Conservation (phyloP, 1,284 basidiomycete genomes). For the Wallemia ichthyophaga region DNA sequence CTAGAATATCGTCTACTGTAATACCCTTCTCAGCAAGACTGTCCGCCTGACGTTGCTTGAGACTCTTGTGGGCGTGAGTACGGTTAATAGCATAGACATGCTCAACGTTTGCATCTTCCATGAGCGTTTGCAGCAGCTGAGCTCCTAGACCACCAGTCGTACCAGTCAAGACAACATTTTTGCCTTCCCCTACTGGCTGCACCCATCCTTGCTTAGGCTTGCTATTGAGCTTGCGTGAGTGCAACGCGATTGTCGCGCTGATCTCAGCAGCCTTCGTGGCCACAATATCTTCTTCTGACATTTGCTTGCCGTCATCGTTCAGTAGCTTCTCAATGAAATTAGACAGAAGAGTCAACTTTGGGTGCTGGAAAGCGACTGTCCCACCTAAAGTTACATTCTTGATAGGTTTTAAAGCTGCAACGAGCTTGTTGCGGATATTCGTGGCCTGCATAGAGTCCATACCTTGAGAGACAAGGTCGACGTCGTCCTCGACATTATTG, state of each 20-base stretch:
- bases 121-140: neutral
- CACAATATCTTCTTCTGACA: neutral
- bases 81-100: neutral
- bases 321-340: neutral
- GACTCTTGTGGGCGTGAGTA: neutral
- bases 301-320: neutral
- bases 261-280: neutral
- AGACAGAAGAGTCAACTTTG: conserved; percentile 1
- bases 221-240: neutral
- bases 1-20: neutral
- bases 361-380: conserved; percentile 2
- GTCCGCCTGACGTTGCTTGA: neutral
- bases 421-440: conserved; percentile 1
- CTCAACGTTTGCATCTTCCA: neutral
- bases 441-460: neutral
- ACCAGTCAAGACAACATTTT: neutral
- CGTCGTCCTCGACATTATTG: neutral
- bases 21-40: conserved; percentile 2
- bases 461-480: neutral
- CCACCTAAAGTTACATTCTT: neutral
- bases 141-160: neutral
- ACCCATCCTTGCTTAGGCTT: neutral
- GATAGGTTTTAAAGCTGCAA: neutral
- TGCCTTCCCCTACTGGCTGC: neutral
- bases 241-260: neutral